Evolutionary conservation across 768 basidiomycete species (phyloP).

Genomic region (Lentinula edodes): DNA sequence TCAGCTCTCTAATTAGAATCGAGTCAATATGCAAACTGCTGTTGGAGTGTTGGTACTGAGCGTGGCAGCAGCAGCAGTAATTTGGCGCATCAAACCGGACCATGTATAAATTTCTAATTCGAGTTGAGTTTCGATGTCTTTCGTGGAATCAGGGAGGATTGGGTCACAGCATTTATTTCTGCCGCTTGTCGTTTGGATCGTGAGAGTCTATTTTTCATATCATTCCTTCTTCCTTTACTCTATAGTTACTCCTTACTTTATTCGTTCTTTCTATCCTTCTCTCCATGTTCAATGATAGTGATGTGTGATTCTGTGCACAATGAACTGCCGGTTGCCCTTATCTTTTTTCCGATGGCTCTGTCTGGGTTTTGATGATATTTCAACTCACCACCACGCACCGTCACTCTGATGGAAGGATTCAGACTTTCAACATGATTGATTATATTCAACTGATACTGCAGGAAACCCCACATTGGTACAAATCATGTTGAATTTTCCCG

Average conservation of each 20-base stretch:
- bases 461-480: no score
- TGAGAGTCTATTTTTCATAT: neutral
- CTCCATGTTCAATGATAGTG: neutral
- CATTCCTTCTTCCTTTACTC: neutral
- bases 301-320: neutral
- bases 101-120: neutral
- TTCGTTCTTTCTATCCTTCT: neutral
- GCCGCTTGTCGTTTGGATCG: neutral
- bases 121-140: neutral
- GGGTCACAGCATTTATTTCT: neutral
- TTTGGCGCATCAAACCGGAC: conserved; percentile 56
- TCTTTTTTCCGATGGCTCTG: neutral
- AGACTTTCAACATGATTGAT: no score
- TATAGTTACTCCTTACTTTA: neutral
- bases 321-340: neutral
- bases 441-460: no score
- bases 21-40: conserved; percentile 47
- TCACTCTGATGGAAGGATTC: no score
- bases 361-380: no score
- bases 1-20: neutral
- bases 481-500: no score
- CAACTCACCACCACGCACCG: no score
- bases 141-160: neutral
- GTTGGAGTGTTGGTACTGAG: conserved; percentile 61
- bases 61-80: conserved; percentile 65